Base-by-base conservation (phyloP, 192 early-diverging fungal genomes). In the Phycomyces blakesleeanus region DNA sequence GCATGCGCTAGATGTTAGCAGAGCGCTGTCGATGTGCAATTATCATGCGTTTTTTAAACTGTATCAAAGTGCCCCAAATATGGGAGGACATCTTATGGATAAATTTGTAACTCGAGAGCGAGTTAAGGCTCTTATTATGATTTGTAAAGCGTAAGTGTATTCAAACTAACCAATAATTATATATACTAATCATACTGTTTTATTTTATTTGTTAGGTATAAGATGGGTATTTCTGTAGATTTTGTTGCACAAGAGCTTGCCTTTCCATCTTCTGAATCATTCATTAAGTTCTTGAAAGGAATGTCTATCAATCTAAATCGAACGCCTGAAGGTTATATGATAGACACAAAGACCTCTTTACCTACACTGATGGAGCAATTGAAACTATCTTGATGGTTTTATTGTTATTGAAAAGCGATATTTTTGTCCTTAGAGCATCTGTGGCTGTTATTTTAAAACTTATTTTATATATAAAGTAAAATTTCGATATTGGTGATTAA, bases 31-130 rank as follows among this genome's bases (percentile, higher is more conserved):
- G 9, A 85, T 83, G 2, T 83, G 87, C 42, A 93, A 99, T 80
- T 96, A 94, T 71, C 87, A 91, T 69, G 69, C 72, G 15, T 83
- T 97, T 61, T 99, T 99, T 72, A 59, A 74, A 37, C 75, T 98
- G 50, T 96, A 95, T 72, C 63, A 75, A 44, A 66, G 57, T 16
- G 83, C 90, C 3, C 94, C 95, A 15, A 89, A 93, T 69, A 92
- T 98, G 92, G 84, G 87, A 34, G 82, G 76, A 12, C 94, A 91
- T 75, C 74, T 99, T 38, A 92, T 99, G 82, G 93, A 97, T 76
- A 87, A 92, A 51, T 98, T 97, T 79, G 73, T 90, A 9, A 86
- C 86, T 29, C 87, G 95, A 37, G 93, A 97, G 78, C 84, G 97
- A 44, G 76, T 93, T 26, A 76, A 82, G 21, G 90, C 93, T 27